Evolutionary conservation across 2,329 filamentous ascomycete species (phyloP).

Genomic region (Ophiostoma triangulosporum): DNA sequence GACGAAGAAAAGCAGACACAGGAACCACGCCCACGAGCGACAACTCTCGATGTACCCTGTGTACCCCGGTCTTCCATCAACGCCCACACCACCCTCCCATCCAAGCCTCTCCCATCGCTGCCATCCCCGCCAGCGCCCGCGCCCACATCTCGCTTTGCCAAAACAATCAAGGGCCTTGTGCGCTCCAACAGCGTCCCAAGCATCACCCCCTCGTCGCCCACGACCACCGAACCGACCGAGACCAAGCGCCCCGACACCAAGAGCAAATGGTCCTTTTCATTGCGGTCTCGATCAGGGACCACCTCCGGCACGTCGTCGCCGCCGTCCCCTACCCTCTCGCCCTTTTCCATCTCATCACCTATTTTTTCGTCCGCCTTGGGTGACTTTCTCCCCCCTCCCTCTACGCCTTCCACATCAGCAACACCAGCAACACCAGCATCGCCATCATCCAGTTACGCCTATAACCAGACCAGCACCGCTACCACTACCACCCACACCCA

Average conservation of each 20-base stretch:
- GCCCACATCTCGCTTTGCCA: constrained; percentile 14
- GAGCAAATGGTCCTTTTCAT: not conserved
- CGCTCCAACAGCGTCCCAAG: constrained; percentile 24
- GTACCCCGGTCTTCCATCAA: not conserved
- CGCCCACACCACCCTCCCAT: not conserved
- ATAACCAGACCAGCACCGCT: not conserved
- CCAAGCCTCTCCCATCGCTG: constrained; percentile 4
- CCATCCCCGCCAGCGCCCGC: not conserved
- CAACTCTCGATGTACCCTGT: not conserved
- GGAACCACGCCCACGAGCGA: not conserved
- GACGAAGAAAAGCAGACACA: not conserved
- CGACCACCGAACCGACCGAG: not conserved
- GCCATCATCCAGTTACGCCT: too few relatives aligned
- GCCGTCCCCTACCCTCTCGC: not conserved
- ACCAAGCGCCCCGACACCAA: not conserved
- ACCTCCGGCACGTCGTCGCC: not conserved
- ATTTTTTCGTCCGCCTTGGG: not conserved
- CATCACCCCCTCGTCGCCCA: constrained; percentile 1
- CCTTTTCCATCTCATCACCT: not conserved
- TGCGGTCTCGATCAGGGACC: not conserved
- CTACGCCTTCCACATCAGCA: not conserved
- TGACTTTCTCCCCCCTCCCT: not conserved
- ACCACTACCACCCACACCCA: not conserved
- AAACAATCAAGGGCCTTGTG: constrained; percentile 27
- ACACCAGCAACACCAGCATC: not conserved